These are phyloP conservation scores for Citeromyces siamensis DNA, from an alignment of 1,139 yeast genomes.

Conservation along the genomic window DNA sequence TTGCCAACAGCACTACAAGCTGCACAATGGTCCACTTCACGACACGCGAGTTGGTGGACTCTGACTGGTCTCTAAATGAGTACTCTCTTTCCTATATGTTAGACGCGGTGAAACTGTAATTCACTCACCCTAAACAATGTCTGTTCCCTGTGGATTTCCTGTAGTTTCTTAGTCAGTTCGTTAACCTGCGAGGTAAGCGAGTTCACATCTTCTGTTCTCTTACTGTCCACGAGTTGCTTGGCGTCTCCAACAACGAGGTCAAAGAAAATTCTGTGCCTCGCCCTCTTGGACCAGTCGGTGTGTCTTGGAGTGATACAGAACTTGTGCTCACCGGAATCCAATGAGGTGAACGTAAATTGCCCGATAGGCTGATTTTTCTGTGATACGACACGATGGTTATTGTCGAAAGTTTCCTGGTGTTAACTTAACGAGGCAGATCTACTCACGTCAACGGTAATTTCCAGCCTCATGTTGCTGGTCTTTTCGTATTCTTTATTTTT, in stretches of 20 bases:
- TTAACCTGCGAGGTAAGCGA: slow-evolving; percentile 28
- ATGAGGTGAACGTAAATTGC: slow-evolving; percentile 48
- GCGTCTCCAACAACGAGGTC: slow-evolving; percentile 38
- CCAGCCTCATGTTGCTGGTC: slow-evolving; percentile 22
- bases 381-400: slow-evolving; percentile 41
- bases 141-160: slow-evolving; percentile 40
- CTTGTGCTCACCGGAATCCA: slow-evolving; percentile 51
- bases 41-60: slow-evolving; percentile 36
- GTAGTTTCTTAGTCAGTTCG: slow-evolving; percentile 30
- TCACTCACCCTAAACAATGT: slow-evolving; percentile 25
- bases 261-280: slow-evolving; percentile 27
- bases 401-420: slow-evolving; percentile 37
- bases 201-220: slow-evolving; percentile 28
- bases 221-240: slow-evolving; percentile 29
- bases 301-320: slow-evolving; percentile 45
- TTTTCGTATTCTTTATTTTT: slow-evolving; percentile 21
- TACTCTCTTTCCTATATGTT: slow-evolving; percentile 32
- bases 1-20: slow-evolving; percentile 25
- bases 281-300: slow-evolving; percentile 27
- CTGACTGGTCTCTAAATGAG: slow-evolving; percentile 39
- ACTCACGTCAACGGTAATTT: slow-evolving; percentile 34
- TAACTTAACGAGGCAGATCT: slow-evolving; percentile 7
- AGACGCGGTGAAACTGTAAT: slow-evolving; percentile 3
- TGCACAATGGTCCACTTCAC: slow-evolving; percentile 46
- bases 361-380: slow-evolving; percentile 39